Evolutionary conservation across 176 grass and related monocot genomes (phyloP), one percentile per base, ranked within the genome.

Genomic region (Chrysopogon serrulatus): DNA sequence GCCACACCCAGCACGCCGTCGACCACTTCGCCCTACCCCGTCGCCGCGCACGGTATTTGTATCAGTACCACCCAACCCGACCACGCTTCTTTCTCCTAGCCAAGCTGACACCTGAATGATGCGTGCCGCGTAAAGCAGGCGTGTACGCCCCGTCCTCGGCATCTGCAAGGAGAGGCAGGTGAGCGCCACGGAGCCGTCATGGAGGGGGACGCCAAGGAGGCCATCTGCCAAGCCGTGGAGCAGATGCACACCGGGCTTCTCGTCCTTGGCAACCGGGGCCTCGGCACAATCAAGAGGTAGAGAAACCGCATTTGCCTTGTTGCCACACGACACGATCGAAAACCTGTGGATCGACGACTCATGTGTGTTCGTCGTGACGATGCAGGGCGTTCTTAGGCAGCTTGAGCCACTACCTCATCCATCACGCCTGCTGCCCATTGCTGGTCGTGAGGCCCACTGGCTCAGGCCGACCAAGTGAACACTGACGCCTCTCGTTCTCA

Each of bases 181-280:
- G 63, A 17, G n/a, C 47, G 90, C 92, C 26, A 59, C 76, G 59
- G 90, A 3, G 80, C 74, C 30, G 49, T 95, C 74, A 82, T 90
- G 10, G 96, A 95, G 57, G 95, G 96, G 21, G 96, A 98, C 82
- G 65, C 95, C 6, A 98, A 93, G 85, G 92, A 93, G 68, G 85
- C 87, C 53, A 88, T 98, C 76, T 88, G 91, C 83, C 66, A 88
- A 13, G 82, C 85, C 47, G 87, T 84, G 9, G 96, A 98, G 79
- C 40, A 73, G 35, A 79, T 95, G 76, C 72, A 74, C 0, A 89
- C 85, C 2, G 91, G 92, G 45, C 91, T 98, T 10, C 90, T 95
- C 43, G 82, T 93, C 26, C 82, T 95, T 8, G 92, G 92, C 39
- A 98, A 91, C 74, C 87, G 92, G 2, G 92, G 96, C 21, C 87